Conservation (phyloP, 2,329 filamentous ascomycete genomes). For the Fusarium haematococcum region DNA sequence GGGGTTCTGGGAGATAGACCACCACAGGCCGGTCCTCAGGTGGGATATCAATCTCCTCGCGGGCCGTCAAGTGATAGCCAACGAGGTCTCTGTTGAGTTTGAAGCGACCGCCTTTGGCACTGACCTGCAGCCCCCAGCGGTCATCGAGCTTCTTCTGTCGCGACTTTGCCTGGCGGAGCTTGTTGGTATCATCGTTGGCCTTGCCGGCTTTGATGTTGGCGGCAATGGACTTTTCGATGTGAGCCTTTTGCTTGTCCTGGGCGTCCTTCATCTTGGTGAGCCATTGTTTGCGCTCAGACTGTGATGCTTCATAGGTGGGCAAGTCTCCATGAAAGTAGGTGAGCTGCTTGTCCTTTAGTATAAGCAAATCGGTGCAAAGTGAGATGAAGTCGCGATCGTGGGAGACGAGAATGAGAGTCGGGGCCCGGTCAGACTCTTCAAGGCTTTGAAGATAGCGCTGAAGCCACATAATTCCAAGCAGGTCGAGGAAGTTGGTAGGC, state of each 20-base stretch:
- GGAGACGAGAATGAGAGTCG: constrained; percentile 82
- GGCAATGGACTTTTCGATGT: constrained; percentile 82
- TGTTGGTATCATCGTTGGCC: constrained; percentile 84
- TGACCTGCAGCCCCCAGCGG: constrained; percentile 81
- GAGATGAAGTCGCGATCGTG: constrained; percentile 88
- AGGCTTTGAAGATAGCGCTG: constrained; percentile 76
- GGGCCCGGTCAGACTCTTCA: constrained; percentile 62
- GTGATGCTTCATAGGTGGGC: constrained; percentile 75
- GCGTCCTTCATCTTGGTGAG: constrained; percentile 83
- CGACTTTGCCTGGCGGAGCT: constrained; percentile 85
- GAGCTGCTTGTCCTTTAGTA: constrained; percentile 78
- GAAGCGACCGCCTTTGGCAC: constrained; percentile 78
- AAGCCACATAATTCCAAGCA: constrained; percentile 87
- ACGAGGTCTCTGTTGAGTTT: constrained; percentile 81
- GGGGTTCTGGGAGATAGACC: constrained; percentile 70
- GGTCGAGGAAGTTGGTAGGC: constrained; percentile 87
- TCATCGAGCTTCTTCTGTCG: constrained; percentile 88
- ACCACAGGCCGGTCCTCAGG: constrained; percentile 69
- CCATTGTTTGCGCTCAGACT: constrained; percentile 74
- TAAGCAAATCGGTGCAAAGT: constrained; percentile 80
- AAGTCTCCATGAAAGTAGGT: constrained; percentile 82
- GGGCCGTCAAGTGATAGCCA: constrained; percentile 69
- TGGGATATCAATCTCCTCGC: constrained; percentile 79
- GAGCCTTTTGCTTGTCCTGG: constrained; percentile 82
- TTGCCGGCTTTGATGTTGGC: constrained; percentile 81